A percentile compares a stretch with the other conserved stretches of the same genome.
These are phyloP conservation scores for Cytospora mali DNA, from an alignment of 2,329 filamentous ascomycete genomes.

Conservation along the genomic window DNA sequence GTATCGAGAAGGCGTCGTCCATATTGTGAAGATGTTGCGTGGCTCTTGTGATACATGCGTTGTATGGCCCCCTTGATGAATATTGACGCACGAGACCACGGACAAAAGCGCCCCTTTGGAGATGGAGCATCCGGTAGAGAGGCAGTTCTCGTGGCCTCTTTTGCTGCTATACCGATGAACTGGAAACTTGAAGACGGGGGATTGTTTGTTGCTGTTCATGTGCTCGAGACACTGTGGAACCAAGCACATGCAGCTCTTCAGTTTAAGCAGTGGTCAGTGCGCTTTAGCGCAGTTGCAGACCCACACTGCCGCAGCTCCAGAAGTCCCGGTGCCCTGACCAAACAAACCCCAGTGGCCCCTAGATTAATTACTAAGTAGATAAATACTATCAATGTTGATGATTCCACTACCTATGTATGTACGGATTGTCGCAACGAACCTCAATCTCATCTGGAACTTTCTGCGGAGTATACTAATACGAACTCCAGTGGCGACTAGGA, in stretches of 20 bases:
- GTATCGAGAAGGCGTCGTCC: slow-evolving; percentile 58
- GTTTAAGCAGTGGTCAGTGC: slow-evolving; percentile 26
- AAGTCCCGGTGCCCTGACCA: too few species aligned
- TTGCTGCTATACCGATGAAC: neutral
- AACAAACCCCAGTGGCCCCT: too few species aligned
- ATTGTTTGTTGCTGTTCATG: neutral
- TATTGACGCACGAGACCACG: neutral
- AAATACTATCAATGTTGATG: too few species aligned
- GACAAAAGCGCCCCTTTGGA: neutral
- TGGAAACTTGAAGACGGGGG: neutral
- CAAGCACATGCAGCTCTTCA: neutral
- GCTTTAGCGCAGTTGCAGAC: neutral
- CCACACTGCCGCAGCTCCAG: neutral
- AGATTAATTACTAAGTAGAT: too few species aligned
- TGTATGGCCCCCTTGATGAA: neutral
- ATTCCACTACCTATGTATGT: too few species aligned
- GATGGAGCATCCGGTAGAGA: neutral
- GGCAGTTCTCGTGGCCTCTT: neutral
- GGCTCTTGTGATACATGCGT: neutral
- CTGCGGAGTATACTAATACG: too few species aligned
- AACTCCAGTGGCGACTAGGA: too few species aligned
- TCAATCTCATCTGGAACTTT: too few species aligned
- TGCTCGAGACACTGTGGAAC: neutral
- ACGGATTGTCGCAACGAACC: too few species aligned
- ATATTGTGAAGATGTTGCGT: slow-evolving; percentile 15